These are phyloP conservation scores for Pythium brachiatum DNA, from an alignment of 352 stramenopile genomes.

Conservation along the genomic window DNA sequence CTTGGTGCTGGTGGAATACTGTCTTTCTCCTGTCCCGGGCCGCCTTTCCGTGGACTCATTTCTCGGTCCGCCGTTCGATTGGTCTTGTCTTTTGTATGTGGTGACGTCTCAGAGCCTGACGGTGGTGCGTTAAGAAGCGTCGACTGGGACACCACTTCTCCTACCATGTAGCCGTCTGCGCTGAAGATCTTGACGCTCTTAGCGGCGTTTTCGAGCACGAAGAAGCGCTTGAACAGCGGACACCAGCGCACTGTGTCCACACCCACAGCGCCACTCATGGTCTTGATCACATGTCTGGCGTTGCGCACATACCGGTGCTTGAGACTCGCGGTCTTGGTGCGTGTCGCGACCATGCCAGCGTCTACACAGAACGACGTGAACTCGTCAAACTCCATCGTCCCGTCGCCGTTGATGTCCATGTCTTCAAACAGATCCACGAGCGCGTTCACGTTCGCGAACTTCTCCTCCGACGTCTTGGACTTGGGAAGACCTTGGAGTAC, in stretches of 20 bases:
- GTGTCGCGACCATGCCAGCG: conserved; percentile 75
- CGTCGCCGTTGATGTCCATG: conserved; percentile 88
- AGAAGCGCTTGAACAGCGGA: conserved; percentile 49
- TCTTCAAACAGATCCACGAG: conserved; percentile 81
- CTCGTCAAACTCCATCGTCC: conserved; percentile 83
- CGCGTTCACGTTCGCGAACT: conserved; percentile 47
- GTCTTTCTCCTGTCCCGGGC: background rate
- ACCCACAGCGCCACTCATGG: conserved; percentile 38
- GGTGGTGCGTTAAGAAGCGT: conserved; percentile 14
- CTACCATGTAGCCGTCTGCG: conserved; percentile 44
- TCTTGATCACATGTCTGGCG: conserved; percentile 55
- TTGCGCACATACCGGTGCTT: conserved; percentile 79
- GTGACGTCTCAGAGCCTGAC: background rate
- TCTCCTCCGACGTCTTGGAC: conserved; percentile 41
- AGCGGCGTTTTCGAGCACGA: conserved; percentile 64
- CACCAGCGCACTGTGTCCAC: conserved; percentile 79
- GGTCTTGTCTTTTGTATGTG: background rate
- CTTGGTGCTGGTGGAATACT: background rate
- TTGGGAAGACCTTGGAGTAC: conserved; percentile 57
- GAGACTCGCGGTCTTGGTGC: conserved; percentile 36
- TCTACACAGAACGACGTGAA: conserved; percentile 88
- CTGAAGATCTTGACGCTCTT: conserved; percentile 73
- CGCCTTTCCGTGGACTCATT: background rate
- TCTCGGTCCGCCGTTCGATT: background rate
- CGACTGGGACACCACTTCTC: conserved; percentile 40